Conservation (phyloP, 371 early-diverging fungal species). For the Mortierella sp. region DNA sequence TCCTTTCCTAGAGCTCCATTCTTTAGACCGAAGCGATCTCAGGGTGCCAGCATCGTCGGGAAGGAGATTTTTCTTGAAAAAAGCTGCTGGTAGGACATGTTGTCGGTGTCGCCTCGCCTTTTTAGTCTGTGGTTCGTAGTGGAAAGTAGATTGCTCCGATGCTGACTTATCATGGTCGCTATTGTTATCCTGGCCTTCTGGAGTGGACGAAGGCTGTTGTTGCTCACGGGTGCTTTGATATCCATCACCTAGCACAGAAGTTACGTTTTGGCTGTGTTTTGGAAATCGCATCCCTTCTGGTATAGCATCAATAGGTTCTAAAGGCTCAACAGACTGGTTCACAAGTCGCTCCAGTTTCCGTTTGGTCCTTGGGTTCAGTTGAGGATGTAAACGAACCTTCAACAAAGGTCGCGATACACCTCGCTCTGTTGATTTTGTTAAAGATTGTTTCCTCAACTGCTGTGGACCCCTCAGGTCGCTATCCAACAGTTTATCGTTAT, state of each 20-base stretch:
- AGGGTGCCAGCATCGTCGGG: conserved; percentile 25
- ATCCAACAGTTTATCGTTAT: too few species aligned
- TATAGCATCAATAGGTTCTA: conserved; percentile 19
- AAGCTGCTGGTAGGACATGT: conserved; percentile 33
- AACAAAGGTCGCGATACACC: too few species aligned
- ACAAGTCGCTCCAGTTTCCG: conserved; percentile 19
- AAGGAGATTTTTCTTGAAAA: conserved; percentile 28
- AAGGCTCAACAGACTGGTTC: conserved; percentile 2
- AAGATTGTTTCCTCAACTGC: too few species aligned
- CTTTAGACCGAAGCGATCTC: conserved; percentile 19
- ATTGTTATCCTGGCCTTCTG: too few species aligned
- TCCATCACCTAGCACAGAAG: too few species aligned
- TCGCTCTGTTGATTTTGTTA: too few species aligned
- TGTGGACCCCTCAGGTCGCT: too few species aligned
- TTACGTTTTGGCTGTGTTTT: too few species aligned
- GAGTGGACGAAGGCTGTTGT: too few species aligned
- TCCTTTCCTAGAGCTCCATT: neutral
- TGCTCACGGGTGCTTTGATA: too few species aligned
- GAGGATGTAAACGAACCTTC: neutral
- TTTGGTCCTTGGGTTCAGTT: conserved; percentile 8
- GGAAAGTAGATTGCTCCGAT: too few species aligned
- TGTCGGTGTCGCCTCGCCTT: conserved; percentile 17
- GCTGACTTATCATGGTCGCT: too few species aligned
- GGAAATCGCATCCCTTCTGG: neutral
- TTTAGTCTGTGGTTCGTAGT: neutral